These are phyloP conservation scores for Anthracocystis panici-leucophaei DNA, from an alignment of 1,284 basidiomycete species.

Conservation along the genomic window DNA sequence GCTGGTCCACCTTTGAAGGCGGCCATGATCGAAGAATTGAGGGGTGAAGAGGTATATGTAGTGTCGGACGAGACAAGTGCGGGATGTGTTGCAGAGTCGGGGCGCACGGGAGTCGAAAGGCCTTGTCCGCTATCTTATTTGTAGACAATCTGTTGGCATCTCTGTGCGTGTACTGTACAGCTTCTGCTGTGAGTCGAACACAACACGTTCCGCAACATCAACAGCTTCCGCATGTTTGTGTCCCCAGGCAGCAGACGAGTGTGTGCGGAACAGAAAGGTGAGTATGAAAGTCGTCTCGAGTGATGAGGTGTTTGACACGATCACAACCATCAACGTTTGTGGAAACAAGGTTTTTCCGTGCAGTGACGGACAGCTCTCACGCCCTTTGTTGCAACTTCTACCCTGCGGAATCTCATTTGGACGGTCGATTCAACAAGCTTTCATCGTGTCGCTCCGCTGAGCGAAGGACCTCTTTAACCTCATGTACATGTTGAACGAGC, in stretches of 20 bases:
- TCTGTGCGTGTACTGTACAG: background rate
- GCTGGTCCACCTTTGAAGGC: conserved; percentile 33
- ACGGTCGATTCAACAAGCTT: background rate
- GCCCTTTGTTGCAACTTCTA: background rate
- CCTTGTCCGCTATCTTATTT: conserved; percentile 2
- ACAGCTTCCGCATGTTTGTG: background rate
- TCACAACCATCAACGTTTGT: background rate
- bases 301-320: conserved; percentile 12
- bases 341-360: conserved; percentile 5
- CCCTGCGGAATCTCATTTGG: conserved; percentile 8
- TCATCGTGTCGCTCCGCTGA: conserved; percentile 4
- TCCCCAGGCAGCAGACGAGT: conserved; percentile 1
- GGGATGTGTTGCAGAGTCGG: background rate
- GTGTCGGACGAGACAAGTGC: conserved; percentile 7
- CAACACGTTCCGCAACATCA: background rate
- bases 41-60: background rate
- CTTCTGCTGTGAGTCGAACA: background rate
- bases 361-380: conserved; percentile 1
- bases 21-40: conserved; percentile 1
- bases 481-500: background rate
- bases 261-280: conserved; percentile 1
- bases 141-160: background rate
- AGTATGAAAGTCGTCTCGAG: background rate
- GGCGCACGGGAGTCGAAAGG: background rate
- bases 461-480: background rate